Conservation (phyloP, 108 stramenopile species). For the Skeletonema grethae region DNA sequence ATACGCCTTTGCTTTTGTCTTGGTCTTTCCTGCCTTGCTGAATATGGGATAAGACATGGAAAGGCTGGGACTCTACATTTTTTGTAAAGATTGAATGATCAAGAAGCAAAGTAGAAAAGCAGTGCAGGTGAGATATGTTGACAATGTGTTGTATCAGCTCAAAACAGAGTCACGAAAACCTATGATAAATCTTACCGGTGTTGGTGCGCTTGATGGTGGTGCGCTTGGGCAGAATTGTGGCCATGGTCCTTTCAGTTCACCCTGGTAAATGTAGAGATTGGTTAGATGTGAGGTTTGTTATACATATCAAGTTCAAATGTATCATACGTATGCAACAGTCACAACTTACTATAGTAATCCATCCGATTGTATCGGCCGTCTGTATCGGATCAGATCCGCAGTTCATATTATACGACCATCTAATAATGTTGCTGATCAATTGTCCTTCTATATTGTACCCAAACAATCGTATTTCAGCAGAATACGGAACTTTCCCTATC, state of each 20-base stretch:
- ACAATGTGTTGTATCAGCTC: background rate
- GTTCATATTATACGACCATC: background rate
- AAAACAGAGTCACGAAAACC: background rate
- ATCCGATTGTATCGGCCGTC: background rate
- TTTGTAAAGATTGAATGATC: background rate
- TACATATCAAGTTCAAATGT: background rate
- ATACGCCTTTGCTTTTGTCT: background rate
- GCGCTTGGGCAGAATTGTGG: background rate
- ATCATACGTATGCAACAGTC: background rate
- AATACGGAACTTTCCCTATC: background rate
- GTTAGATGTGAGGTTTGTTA: background rate
- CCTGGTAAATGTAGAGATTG: background rate
- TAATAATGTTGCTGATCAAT: background rate
- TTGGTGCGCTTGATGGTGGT: background rate
- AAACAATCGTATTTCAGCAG: background rate
- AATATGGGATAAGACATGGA: background rate
- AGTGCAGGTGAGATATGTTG: background rate
- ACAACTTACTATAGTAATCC: background rate
- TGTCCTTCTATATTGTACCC: background rate
- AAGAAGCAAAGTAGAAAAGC: background rate
- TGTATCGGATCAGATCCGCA: constrained; percentile 1
- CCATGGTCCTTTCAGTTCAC: background rate
- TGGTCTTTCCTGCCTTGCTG: background rate
- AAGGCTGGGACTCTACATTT: background rate
- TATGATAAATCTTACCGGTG: background rate